Evolutionary conservation across 192 early-diverging fungal genomes (phyloP), one percentile per base, ranked within the genome.

Genomic region (Coemansia brasiliensis): DNA sequence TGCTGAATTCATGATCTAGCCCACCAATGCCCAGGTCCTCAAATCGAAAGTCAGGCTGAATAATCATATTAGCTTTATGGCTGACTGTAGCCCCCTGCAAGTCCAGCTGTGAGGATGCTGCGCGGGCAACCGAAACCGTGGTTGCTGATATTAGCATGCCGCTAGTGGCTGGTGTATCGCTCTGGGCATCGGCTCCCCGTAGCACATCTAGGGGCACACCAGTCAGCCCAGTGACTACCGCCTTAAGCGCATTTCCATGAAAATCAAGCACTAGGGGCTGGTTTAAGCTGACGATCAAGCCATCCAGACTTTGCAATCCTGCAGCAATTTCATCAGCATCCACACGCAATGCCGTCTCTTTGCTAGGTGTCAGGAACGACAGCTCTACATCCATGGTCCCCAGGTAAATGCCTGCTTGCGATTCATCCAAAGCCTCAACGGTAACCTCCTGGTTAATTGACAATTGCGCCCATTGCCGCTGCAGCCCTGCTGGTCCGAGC

Each of bases 11-110:
- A 11, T 83, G 69, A 69, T 98, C 95, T 49, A 99, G 82, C 49
- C 96, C 96, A 74, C 96, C 96, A 72, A 99, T 98, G 27, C 96
- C 96, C 73, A 99, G 82, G 58, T 98, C 93, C 67, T 94, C 94
- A 76, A 98, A 95, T 55, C 93, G 93, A 80, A 98, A 98, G 62
- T 95, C 83, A 4, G 96, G 92, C 70, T 94, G 87, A 49, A 98
- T 89, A 49, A 99, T 74, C 3, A 85, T 83, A 43, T 87, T 89
- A 6, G 89, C 83, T 38, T 83, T 76, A 46, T 80, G 82, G 11
- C 83, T 88, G 52, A 46, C 44, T 22, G 77, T 43, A 24, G 82
- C 68, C 29, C 87, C 90, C 27, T 84, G 86, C 1, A 98, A 73
- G 26, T 88, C 84, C 39, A 98, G 87, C 39, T 79, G 81, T 18